Base-by-base conservation (phyloP, 2,329 filamentous ascomycete genomes). In the Aureobasidium musti region DNA sequence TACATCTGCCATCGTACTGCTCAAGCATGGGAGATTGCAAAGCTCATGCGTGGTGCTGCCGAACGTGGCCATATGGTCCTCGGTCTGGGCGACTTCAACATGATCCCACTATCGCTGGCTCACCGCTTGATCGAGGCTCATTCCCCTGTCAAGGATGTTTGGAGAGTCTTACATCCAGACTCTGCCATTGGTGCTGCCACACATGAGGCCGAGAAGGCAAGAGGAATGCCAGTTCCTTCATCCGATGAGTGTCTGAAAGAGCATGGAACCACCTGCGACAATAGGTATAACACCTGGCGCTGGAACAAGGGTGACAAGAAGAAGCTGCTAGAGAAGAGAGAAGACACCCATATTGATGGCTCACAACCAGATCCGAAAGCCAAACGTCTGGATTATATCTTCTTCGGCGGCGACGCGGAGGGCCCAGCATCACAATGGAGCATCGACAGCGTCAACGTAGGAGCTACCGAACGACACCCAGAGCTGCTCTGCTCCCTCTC, bases 371-470 rank as follows among this genome's bases (percentile, higher is more conserved):
- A 97, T 74, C 87, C 86, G 0, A 83, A 82, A 28, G 94, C 90
- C n/a, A 94, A 97, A 77, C 84, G 95, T 26, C 84, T 98, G 56
- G 95, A 99, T 79, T 99, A 99, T 78, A 90, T 99, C 73, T 98
- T 99, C 78, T 89, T 91, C 71, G 86, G 85, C 1, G 69, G 71
- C 23, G 72, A 72, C 23, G 70, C 73, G 50, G 70, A 71, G 1
- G 67, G 72, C n/a, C 73, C 73, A 21, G 74, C 74, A 10, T 69
- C 74, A 7, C 77, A 78, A 66, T 97, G 93, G 92, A 80, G 85
- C 14, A 87, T 97, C 67, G 83, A 87, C 67, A 82, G 84, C 8
- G 89, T 86, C 3, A 84, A 86, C 59, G 90, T 99, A 1, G 89
- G 89, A 68, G 92, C 97, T 87, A 89, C 87, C 23, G 85, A 89